Evolutionary conservation across 2,329 filamentous ascomycete genomes (phyloP), one percentile per base, ranked within the genome.

Genomic region (Penicillium sp.): DNA sequence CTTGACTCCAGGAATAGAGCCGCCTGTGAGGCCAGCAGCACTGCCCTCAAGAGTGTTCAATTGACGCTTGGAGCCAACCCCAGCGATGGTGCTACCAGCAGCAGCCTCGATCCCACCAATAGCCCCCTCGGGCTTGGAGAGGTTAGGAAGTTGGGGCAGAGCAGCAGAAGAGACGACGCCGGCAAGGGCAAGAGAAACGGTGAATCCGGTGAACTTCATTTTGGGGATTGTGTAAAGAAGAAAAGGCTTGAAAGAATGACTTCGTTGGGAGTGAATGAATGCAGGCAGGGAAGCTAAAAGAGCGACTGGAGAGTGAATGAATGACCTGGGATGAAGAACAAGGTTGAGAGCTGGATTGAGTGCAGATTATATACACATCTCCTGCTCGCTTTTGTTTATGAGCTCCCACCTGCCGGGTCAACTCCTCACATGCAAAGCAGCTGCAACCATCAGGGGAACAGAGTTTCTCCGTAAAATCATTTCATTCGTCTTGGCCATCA

Each of bases 141-240:
- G 33, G 21, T 40, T 18, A 24, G 71, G 70, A 26, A 73, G 55
- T 39, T 37, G n/a, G 14, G 71, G 70, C 24, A 73, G 56, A 40
- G 67, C 68, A 29, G 63, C 64, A 26, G 69, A 63, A 34, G 65
- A 67, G 42, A 64, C 65, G 55, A 64, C 53, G 58, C 69, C 60
- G 50, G 65, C 66, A 48, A 73, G 37, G 37, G 69, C 69, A 23
- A 74, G 58, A 31, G 70, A 66, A 49, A 67, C 51, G 36, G 67
- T 44, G 48, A 74, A 60, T 63, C 67, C 67, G 59, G 68, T 67
- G 66, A 73, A 68, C 68, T 72, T 74, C 71, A 73, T 74, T 55
- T 37, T 71, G 54, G 53, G 52, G 47, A n/a, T 61, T 58, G 16
- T 33, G 28, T 23, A 7, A 42, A 42, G 19, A 18, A 52, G 44